Conservation (phyloP, 371 early-diverging fungal species). For the Mucor velutinosus region DNA sequence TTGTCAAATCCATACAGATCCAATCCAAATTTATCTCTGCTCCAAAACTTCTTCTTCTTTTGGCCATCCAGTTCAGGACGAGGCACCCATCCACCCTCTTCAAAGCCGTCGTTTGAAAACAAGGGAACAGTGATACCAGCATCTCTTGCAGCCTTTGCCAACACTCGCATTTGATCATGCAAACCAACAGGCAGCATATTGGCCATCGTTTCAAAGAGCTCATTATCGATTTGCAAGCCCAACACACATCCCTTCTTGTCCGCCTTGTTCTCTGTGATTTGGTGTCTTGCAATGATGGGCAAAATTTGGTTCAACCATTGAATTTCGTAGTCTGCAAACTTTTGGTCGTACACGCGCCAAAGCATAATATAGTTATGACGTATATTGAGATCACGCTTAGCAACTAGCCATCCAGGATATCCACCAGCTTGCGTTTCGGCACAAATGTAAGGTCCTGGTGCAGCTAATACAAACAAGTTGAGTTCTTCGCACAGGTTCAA, state of each 20-base stretch:
- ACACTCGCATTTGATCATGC: constrained; percentile 81
- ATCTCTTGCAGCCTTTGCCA: constrained; percentile 79
- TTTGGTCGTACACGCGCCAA: constrained; percentile 69
- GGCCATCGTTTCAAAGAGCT: constrained; percentile 67
- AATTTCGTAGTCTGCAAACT: constrained; percentile 70
- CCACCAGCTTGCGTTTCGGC: constrained; percentile 89
- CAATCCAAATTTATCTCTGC: constrained; percentile 63
- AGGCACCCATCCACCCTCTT: constrained; percentile 66
- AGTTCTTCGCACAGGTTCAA: constrained; percentile 75
- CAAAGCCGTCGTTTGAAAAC: constrained; percentile 82
- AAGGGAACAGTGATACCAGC: constrained; percentile 79
- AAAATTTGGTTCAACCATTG: constrained; percentile 77
- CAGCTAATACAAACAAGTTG: constrained; percentile 78
- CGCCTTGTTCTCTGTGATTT: constrained; percentile 65
- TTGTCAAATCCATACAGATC: constrained; percentile 85
- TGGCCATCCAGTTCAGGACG: constrained; percentile 44
- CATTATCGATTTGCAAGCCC: constrained; percentile 83
- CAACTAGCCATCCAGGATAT: constrained; percentile 82
- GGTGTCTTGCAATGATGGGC: constrained; percentile 78
- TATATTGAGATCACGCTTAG: constrained; percentile 73
- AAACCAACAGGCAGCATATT: constrained; percentile 71
- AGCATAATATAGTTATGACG: constrained; percentile 73
- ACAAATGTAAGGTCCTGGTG: constrained; percentile 90
- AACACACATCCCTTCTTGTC: constrained; percentile 68
- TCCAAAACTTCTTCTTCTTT: constrained; percentile 26